Conservation (phyloP, 169 alveolate genomes). For the Plasmodium gonderi region DNA sequence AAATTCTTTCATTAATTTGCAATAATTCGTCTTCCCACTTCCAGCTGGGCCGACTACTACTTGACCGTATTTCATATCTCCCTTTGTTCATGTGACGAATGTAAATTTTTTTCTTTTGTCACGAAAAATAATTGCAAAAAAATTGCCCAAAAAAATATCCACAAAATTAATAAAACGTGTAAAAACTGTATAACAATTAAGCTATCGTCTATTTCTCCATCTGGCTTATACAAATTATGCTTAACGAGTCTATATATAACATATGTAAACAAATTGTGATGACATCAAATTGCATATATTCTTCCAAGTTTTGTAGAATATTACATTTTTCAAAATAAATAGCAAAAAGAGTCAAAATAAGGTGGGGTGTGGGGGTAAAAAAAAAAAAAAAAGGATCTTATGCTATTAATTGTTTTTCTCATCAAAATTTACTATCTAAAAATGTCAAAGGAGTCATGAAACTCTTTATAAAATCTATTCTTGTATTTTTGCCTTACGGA, state of each 20-base stretch:
- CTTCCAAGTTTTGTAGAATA: neutral
- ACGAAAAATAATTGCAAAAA: neutral
- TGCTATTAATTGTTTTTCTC: neutral
- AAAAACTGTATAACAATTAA: neutral
- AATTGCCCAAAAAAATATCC: slow-evolving; percentile 3
- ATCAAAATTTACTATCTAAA: neutral
- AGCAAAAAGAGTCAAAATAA: neutral
- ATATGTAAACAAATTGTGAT: neutral
- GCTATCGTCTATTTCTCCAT: neutral
- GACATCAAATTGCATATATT: neutral
- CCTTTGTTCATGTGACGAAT: slow-evolving; percentile 29
- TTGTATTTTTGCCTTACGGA: neutral
- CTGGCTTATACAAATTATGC: too few relatives aligned
- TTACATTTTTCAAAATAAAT: neutral
- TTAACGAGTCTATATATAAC: too few relatives aligned
- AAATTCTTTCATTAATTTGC: slow-evolving; percentile 93
- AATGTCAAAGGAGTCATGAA: neutral
- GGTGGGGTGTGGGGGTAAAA: too few relatives aligned
- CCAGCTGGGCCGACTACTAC: slow-evolving; percentile 99
- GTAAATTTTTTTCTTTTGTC: neutral
- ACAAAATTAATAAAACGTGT: neutral
- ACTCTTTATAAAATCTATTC: neutral
- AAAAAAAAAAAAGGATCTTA: neutral
- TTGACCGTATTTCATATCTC: slow-evolving; percentile 93
- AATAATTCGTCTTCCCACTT: slow-evolving; percentile 97